Conservation (phyloP, 345 rosid species). For the Moricandia moricandioides region DNA sequence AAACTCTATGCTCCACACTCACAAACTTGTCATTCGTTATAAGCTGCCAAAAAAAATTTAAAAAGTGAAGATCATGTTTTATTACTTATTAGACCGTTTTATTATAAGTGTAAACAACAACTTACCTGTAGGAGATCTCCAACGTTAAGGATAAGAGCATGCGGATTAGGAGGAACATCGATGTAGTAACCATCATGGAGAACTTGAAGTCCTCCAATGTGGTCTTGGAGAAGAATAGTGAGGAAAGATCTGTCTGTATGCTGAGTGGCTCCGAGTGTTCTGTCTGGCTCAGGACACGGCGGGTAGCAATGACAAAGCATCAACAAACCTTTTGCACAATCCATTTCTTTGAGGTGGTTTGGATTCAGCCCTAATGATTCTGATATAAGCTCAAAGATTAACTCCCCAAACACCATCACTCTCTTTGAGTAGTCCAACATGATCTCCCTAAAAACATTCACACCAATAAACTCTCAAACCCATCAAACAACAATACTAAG, state of each 20-base stretch:
- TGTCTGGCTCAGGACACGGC: constrained; percentile 49
- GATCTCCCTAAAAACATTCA: constrained; percentile 33
- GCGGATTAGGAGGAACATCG: constrained; percentile 45
- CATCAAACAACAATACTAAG: no score
- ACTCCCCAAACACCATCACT: constrained; percentile 35
- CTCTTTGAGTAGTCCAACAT: constrained; percentile 39
- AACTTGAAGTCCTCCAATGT: constrained; percentile 58
- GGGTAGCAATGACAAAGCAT: constrained; percentile 52
- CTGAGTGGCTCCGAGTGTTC: constrained; percentile 42
- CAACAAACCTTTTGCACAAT: constrained; percentile 35
- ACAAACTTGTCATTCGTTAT: constrained; percentile 41
- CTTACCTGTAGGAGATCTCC: constrained; percentile 56
- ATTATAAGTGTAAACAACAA: background rate
- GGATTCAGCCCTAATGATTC: constrained; percentile 51
- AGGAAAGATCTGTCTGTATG: constrained; percentile 50
- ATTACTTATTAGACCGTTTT: background rate
- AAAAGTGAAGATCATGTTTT: background rate
- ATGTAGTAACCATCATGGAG: constrained; percentile 41
- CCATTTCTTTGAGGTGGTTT: constrained; percentile 37
- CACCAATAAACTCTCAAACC: no score
- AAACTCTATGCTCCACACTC: constrained; percentile 44
- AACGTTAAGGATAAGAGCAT: constrained; percentile 46
- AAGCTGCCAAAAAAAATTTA: constrained; percentile 32
- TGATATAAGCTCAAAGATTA: constrained; percentile 45
- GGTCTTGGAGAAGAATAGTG: constrained; percentile 54